Evolutionary conservation across 805 yeast genomes (phyloP).

Genomic region (Saccharomycopsis fodiens): DNA sequence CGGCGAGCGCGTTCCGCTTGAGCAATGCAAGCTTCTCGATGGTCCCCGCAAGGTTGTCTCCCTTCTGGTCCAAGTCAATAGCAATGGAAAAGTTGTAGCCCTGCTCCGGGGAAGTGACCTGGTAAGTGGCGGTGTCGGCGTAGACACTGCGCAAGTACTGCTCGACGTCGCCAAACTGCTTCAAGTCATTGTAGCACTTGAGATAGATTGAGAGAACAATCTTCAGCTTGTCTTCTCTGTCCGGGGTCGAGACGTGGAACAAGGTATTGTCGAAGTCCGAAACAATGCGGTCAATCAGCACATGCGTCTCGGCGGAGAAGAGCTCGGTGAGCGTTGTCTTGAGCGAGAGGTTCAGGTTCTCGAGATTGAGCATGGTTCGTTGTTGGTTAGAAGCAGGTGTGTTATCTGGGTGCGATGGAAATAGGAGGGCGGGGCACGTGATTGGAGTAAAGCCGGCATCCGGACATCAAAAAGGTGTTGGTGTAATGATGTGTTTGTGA

Average conservation of each 20-base stretch:
- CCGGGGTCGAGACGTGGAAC: constrained; percentile 83
- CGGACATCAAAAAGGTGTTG: too few relatives aligned
- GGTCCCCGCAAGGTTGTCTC: constrained; percentile 40
- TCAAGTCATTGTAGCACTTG: constrained; percentile 71
- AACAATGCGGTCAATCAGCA: constrained; percentile 72
- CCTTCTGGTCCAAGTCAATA: constrained; percentile 45
- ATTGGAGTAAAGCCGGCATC: too few relatives aligned
- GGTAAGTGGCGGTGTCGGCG: constrained; percentile 37
- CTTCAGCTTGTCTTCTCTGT: constrained; percentile 47
- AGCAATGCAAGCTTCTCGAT: constrained; percentile 63
- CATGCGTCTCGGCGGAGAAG: constrained; percentile 36
- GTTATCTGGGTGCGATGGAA: too few relatives aligned
- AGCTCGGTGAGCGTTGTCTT: constrained; percentile 75
- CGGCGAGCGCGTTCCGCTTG: constrained; percentile 83
- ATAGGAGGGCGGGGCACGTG: too few relatives aligned
- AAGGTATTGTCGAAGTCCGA: constrained; percentile 96
- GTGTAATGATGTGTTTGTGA: too few relatives aligned
- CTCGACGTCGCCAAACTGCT: constrained; percentile 51
- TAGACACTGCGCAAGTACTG: constrained; percentile 39
- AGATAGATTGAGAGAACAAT: constrained; percentile 62
- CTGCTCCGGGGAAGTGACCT: constrained; percentile 44
- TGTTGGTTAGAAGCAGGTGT: too few relatives aligned
- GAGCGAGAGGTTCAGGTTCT: constrained; percentile 74
- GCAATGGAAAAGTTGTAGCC: constrained; percentile 78
- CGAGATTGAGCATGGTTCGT: constrained; percentile 75